These are phyloP conservation scores for Clarireedia monteithiana DNA, from an alignment of 2,329 filamentous ascomycete genomes.

Conservation along the genomic window DNA sequence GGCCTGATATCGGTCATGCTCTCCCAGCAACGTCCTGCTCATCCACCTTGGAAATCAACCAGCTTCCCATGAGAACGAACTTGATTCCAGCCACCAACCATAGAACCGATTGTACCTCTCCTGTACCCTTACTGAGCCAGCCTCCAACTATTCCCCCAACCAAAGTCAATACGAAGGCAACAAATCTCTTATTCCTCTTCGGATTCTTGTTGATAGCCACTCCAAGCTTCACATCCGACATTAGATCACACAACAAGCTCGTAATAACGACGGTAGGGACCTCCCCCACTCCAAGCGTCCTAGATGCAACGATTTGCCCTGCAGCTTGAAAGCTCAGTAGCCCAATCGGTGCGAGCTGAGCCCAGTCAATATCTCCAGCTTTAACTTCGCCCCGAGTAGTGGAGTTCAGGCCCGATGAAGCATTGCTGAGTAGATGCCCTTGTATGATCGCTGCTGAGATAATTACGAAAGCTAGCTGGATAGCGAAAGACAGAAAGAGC, in stretches of 20 bases:
- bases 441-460: slow-evolving; percentile 40
- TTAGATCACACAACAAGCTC: slow-evolving; percentile 71
- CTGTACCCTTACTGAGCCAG: slow-evolving; percentile 37
- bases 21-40: too few species aligned
- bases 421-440: not conserved
- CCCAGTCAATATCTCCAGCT: slow-evolving; percentile 34
- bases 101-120: slow-evolving; percentile 34
- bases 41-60: slow-evolving; percentile 29
- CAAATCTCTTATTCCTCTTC: slow-evolving; percentile 42
- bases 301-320: slow-evolving; percentile 66
- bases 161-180: slow-evolving; percentile 40
- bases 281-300: slow-evolving; percentile 58
- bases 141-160: slow-evolving; percentile 43
- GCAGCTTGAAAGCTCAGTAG: slow-evolving; percentile 65
- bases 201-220: slow-evolving; percentile 30
- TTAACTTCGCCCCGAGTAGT: not conserved
- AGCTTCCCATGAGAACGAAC: slow-evolving; percentile 42
- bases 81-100: slow-evolving; percentile 40
- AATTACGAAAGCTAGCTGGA: slow-evolving; percentile 43
- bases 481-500: slow-evolving; percentile 48
- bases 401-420: too few species aligned
- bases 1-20: too few species aligned
- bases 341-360: slow-evolving; percentile 57
- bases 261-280: slow-evolving; percentile 71
- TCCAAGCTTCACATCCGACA: slow-evolving; percentile 51